These are phyloP conservation scores for Marasmius sp. DNA, from an alignment of 1,284 basidiomycete genomes.

Conservation along the genomic window DNA sequence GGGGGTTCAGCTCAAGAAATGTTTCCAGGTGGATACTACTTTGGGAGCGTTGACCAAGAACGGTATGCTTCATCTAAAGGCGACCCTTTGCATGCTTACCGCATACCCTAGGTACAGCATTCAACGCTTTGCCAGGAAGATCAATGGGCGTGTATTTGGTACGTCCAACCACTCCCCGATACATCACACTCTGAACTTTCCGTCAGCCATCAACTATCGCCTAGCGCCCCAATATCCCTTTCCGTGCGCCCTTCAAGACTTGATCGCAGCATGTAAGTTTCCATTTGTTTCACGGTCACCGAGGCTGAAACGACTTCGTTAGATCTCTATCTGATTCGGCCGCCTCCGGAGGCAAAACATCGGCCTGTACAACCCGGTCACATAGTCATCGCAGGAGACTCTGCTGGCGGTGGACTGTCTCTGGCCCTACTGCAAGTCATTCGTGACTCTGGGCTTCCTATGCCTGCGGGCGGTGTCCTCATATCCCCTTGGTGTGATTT, in stretches of 20 bases:
- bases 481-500: conserved; percentile 94
- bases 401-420: conserved; percentile 89
- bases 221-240: conserved; percentile 95
- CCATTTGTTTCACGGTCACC: background rate
- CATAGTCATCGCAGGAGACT: conserved; percentile 89
- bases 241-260: conserved; percentile 91
- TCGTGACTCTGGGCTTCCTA: conserved; percentile 80
- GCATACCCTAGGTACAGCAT: conserved; percentile 64
- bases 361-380: conserved; percentile 78
- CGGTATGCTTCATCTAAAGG: conserved; percentile 38
- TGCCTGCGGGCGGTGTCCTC: conserved; percentile 83
- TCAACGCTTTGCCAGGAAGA: conserved; percentile 87
- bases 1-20: conserved; percentile 1
- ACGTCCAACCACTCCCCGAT: conserved; percentile 18
- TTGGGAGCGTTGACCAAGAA: conserved; percentile 79
- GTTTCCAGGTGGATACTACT: conserved; percentile 71
- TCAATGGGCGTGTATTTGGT: conserved; percentile 86
- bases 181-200: conserved; percentile 4
- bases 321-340: conserved; percentile 56
- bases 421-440: conserved; percentile 90
- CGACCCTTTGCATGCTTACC: background rate
- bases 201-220: conserved; percentile 83
- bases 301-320: conserved; percentile 3
- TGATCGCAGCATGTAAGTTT: conserved; percentile 75
- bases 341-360: conserved; percentile 74